phyloP scores from a whole-genome alignment of 768 basidiomycete species.

The Boletus vermiculosoides region DNA sequence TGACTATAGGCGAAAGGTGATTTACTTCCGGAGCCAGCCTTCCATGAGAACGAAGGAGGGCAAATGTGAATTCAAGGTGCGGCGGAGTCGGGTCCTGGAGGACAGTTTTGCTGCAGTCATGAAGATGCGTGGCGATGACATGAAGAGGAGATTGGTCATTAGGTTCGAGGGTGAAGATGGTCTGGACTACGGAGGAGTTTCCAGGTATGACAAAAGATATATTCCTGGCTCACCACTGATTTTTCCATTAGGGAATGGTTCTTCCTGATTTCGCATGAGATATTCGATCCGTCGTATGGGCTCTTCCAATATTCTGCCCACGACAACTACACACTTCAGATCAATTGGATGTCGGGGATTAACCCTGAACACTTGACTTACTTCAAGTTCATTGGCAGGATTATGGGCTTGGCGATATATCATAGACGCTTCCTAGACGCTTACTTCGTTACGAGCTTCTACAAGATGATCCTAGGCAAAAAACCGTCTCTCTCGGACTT shows the following conservation, averaged over 20 bases:
- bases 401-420: conserved; percentile 73
- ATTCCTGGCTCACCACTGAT: neutral
- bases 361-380: conserved; percentile 78
- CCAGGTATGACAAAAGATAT: conserved; percentile 45
- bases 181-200: conserved; percentile 75
- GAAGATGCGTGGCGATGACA: conserved; percentile 68
- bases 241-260: conserved; percentile 68
- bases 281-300: conserved; percentile 82
- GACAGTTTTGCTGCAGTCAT: conserved; percentile 86
- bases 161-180: conserved; percentile 81
- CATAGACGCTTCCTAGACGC: conserved; percentile 77
- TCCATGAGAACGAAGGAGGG: conserved; percentile 75
- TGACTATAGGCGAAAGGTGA: conserved; percentile 87
- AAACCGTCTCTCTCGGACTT: conserved; percentile 59
- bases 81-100: conserved; percentile 78
- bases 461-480: conserved; percentile 74
- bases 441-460: conserved; percentile 77
- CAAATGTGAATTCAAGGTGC: conserved; percentile 84
- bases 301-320: conserved; percentile 77
- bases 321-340: conserved; percentile 79
- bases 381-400: conserved; percentile 79
- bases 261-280: conserved; percentile 79
- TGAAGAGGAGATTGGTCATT: conserved; percentile 70
- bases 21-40: conserved; percentile 90
- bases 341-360: conserved; percentile 73